Percentiles rank a stretch among this genome's conserved stretches.
Conservation (phyloP, 2,329 filamentous ascomycete species). For the Aureobasidium zeae region DNA sequence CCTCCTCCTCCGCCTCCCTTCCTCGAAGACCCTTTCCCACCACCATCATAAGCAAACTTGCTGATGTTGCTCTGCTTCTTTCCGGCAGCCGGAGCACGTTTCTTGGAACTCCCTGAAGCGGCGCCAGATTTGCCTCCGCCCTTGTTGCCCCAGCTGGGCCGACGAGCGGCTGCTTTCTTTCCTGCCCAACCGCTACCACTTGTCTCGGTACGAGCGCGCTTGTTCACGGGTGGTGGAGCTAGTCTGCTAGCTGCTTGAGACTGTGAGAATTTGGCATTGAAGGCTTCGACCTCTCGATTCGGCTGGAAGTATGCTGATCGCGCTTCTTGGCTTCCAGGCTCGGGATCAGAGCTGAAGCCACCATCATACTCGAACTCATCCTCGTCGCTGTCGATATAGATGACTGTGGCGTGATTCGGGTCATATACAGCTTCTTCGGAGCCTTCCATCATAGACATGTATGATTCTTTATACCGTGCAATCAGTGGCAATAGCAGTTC, state of each 20-base stretch:
- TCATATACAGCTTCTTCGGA: conserved; percentile 34
- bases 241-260: conserved; percentile 11
- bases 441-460: conserved; percentile 34
- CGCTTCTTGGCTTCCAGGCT: conserved; percentile 28
- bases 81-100: conserved; percentile 9
- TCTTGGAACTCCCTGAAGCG: conserved; percentile 14
- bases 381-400: conserved; percentile 37
- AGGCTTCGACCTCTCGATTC: conserved; percentile 21
- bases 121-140: conserved; percentile 6
- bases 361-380: conserved; percentile 38
- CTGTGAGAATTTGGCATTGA: conserved; percentile 22
- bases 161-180: conserved; percentile 12
- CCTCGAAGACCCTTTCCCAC: neutral
- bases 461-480: conserved; percentile 27
- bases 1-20: conserved; percentile 11
- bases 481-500: conserved; percentile 52
- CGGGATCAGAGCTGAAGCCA: conserved; percentile 35
- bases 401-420: conserved; percentile 42
- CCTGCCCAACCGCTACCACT: conserved; percentile 9
- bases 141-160: conserved; percentile 2
- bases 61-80: conserved; percentile 4
- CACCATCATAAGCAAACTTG: conserved; percentile 4
- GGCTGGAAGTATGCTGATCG: conserved; percentile 22
- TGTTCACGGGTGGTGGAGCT: neutral
- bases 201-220: neutral